Percentiles rank a stretch among this genome's conserved stretches.
Conservation (phyloP, 2,329 filamentous ascomycete species). For the Beauveria asiatica region DNA sequence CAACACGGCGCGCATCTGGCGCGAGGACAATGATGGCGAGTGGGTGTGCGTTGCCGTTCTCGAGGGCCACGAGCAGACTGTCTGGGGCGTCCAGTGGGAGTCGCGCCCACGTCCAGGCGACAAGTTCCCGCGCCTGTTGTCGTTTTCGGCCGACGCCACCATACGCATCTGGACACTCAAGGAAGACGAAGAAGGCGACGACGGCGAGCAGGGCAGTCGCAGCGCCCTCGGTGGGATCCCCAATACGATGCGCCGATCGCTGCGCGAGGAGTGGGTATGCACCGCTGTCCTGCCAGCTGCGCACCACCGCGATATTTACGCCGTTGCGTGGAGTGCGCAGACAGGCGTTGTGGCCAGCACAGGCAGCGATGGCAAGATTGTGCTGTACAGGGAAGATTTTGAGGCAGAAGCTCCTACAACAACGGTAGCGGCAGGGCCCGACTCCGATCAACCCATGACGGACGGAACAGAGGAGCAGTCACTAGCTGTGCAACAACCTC, state of each 20-base stretch:
- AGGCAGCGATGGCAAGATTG: constrained; percentile 76
- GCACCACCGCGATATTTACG: constrained; percentile 78
- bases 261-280: constrained; percentile 78
- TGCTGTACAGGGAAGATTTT: constrained; percentile 62
- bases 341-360: constrained; percentile 78
- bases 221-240: constrained; percentile 56
- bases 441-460: constrained; percentile 21
- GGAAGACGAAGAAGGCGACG: constrained; percentile 38
- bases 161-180: constrained; percentile 71
- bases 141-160: constrained; percentile 76
- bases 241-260: constrained; percentile 75
- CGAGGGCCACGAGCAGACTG: constrained; percentile 73
- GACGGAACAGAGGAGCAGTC: constrained; percentile 12
- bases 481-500: not conserved
- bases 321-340: constrained; percentile 70
- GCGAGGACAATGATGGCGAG: constrained; percentile 79
- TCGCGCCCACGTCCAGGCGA: constrained; percentile 27
- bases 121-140: constrained; percentile 57
- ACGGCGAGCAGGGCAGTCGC: constrained; percentile 21
- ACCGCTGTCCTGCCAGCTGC: constrained; percentile 64
- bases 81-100: constrained; percentile 81
- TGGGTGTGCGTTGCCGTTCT: constrained; percentile 85
- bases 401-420: constrained; percentile 13
- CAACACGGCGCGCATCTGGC: constrained; percentile 80
- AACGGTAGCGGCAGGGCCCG: constrained; percentile 16